Base-by-base conservation (phyloP, 106 monocot genomes). In the Platanthera guangdongensis region DNA sequence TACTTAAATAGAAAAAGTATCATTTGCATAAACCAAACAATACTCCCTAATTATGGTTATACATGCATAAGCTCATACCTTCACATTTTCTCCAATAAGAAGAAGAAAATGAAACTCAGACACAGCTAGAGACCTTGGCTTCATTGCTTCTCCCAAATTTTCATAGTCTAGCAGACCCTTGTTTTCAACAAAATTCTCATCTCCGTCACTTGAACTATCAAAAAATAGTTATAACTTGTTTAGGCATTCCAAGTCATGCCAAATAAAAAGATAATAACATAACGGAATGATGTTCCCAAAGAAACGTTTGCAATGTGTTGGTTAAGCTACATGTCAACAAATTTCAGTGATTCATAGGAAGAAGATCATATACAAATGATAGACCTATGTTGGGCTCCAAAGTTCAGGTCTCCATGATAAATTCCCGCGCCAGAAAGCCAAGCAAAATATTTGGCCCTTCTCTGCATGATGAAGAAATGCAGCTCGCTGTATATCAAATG, bases 141-240 rank as follows among this genome's bases (percentile, higher is more conserved):
- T 99, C 73, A 64, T 70, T 47, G 70, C 67, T 80, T 92, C 86
- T 68, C 82, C 85, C 83, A 94, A 83, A 71, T 90, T 97, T 76
- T 92, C 81, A 73, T 90, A 99, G 65, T 81, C 85, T 46, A 99
- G 67, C 9, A 99, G 76, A 47, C 94, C 94, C 82, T 99, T 99
- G 84, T 99, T 99, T 82, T 99, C 99, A 60, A 99, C 92, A 84
- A 99, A 99, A 68, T 99, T 99, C 75, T 94, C 99, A 85, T 99
- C 99, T 74, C 99, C 94, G 77, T 71, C 80, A 16, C 83, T 78
- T 46, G 94, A 99, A 82, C 99, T 99, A 68, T 45, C 49, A 4
- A 30, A 65, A 25, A 65, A 65, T 30, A 65, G 32, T 65, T 65
- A 10, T 65, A 25, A 65, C 8, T 65, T 30, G 65, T 32, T 65